These are phyloP conservation scores for Phaeoacremonium minimum DNA, from an alignment of 2,329 filamentous ascomycete species.

Conservation along the genomic window DNA sequence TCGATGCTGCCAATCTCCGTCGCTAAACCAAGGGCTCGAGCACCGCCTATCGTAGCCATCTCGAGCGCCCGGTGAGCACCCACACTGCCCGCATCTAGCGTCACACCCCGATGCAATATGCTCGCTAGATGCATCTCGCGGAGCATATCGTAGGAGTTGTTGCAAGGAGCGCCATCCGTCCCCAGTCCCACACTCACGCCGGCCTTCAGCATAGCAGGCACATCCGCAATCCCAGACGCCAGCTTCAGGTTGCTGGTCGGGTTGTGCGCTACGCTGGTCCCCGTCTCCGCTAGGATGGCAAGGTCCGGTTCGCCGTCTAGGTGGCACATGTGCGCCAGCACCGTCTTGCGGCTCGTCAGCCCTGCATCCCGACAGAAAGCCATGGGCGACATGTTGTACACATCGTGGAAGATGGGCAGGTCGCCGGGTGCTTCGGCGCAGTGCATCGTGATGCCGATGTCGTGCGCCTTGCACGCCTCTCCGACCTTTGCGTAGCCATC, in stretches of 20 bases:
- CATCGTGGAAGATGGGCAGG: conserved; percentile 26
- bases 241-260: conserved; percentile 48
- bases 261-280: conserved; percentile 43
- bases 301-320: conserved; percentile 36
- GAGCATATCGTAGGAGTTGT: conserved; percentile 46
- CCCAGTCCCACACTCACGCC: conserved; percentile 43
- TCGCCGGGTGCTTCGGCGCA: conserved; percentile 37
- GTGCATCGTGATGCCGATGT: conserved; percentile 41
- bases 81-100: conserved; percentile 33
- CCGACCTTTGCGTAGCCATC: conserved; percentile 33
- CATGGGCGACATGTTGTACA: conserved; percentile 36
- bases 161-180: conserved; percentile 49
- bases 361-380: conserved; percentile 32
- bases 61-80: conserved; percentile 40
- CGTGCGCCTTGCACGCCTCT: conserved; percentile 27
- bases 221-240: conserved; percentile 41
- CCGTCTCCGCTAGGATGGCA: conserved; percentile 28
- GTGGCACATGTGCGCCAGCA: conserved; percentile 49
- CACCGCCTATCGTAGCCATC: conserved; percentile 48
- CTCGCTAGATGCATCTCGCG: conserved; percentile 48
- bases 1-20: conserved; percentile 31
- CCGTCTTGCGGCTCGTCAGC: conserved; percentile 33
- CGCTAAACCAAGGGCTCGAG: conserved; percentile 38
- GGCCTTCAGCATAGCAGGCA: conserved; percentile 35
- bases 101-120: conserved; percentile 40